phyloP scores from a whole-genome alignment of 169 alveolate species.

The Cryptosporidium parvum region DNA sequence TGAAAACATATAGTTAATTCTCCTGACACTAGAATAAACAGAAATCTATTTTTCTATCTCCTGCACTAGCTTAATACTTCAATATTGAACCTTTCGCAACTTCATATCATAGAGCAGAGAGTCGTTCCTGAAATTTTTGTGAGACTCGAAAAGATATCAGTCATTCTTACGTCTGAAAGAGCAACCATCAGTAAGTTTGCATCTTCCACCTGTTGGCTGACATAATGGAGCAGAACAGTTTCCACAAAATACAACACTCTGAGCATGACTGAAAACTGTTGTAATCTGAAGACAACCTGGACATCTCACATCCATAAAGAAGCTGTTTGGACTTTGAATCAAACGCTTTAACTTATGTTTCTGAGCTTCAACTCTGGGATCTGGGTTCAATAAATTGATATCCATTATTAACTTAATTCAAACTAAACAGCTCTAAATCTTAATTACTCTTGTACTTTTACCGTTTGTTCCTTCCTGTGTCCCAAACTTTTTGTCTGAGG shows the following conservation, averaged over 20 bases:
- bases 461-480: constrained; percentile 10
- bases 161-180: constrained; percentile 93
- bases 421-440: constrained; percentile 46
- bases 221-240: constrained; percentile 94
- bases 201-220: constrained; percentile 98
- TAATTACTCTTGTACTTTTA: not conserved
- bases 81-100: constrained; percentile 27
- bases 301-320: constrained; percentile 98
- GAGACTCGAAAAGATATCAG: constrained; percentile 49
- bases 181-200: constrained; percentile 95
- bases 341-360: constrained; percentile 97
- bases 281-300: constrained; percentile 95
- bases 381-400: constrained; percentile 94
- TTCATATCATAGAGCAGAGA: constrained; percentile 24
- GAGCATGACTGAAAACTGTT: constrained; percentile 95
- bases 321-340: constrained; percentile 97
- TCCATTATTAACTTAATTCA: constrained; percentile 87
- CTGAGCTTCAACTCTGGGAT: constrained; percentile 93
- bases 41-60: constrained; percentile 17
- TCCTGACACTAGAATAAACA: constrained; percentile 15
- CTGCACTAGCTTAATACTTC: constrained; percentile 12
- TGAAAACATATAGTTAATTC: constrained; percentile 38
- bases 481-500: constrained; percentile 14
- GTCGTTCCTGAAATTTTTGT: not conserved
- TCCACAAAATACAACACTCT: constrained; percentile 92